Evolutionary conservation across 148 eudicot genomes (phyloP), one percentile per base, ranked within the genome.

Genomic region (Vaccinium corymbosum): DNA sequence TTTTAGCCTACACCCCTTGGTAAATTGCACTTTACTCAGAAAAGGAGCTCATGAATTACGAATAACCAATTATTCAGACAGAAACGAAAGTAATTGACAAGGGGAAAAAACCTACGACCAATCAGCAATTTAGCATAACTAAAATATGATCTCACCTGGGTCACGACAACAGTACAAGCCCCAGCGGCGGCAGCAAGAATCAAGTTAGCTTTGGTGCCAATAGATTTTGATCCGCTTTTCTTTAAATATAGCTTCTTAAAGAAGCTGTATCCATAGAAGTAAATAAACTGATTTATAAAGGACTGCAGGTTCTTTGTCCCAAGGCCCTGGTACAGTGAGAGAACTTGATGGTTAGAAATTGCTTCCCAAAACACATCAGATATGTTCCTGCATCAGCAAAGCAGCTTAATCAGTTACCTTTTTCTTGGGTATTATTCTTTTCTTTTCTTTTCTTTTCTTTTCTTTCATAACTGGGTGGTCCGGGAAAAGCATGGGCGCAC

Each of bases 211-310:
- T 59, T 91, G 66, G 99, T 94, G 62, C 94, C 99, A 74, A 96
- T 91, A 51, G 94, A 93, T 86, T 93, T 94, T 7, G 81, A 87
- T 86, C 93, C 90, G 86, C 87, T 93, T 90, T 84, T 91, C 89
- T 87, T 88, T 80, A 96, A 81, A 92, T 96, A 96, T 55, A 96
- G 91, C 89, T 90, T 90, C 92, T 94, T 96, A 55, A 94, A 91
- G 88, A 94, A 93, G 91, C 95, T 94, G 85, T 95, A 95, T 72
- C 94, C 99, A 85, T 96, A 96, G 88, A 96, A 96, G 90, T 96
- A 96, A 49, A 94, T 82, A 84, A 96, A 96, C 80, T 89, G 91
- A 19, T 93, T 94, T 75, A 94, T 84, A 76, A 96, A 93, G 51
- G 98, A 91, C 80, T 94, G 98, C 82, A 96, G 83, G 84, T 96